These are phyloP conservation scores for Syncephalastrum racemosum DNA, from an alignment of 371 early-diverging fungal genomes.

Conservation along the genomic window DNA sequence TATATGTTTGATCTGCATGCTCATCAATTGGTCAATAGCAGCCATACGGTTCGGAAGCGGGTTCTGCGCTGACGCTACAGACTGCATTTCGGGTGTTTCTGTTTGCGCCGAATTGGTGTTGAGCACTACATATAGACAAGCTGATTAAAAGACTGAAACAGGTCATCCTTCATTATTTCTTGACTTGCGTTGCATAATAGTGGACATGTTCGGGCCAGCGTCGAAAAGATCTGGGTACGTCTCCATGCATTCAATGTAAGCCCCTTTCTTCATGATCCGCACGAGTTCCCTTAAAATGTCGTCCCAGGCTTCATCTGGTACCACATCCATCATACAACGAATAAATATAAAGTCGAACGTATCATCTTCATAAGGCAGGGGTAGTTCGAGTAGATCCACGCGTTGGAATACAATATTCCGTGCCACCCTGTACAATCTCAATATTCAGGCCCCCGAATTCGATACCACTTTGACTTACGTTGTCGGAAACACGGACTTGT, in stretches of 20 bases:
- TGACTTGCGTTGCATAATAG: conserved; percentile 31
- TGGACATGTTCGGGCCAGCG: conserved; percentile 41
- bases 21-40: conserved; percentile 27
- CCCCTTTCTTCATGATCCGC: conserved; percentile 47
- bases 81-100: neutral
- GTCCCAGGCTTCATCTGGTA: conserved; percentile 44
- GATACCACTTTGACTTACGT: conserved; percentile 17
- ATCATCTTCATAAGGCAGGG: conserved; percentile 40
- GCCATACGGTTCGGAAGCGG: conserved; percentile 48
- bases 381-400: conserved; percentile 35
- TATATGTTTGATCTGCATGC: conserved; percentile 44
- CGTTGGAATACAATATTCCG: conserved; percentile 36
- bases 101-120: conserved; percentile 4
- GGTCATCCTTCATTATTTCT: neutral
- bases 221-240: conserved; percentile 43
- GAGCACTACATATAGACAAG: neutral
- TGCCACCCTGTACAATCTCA: conserved; percentile 8
- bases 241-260: conserved; percentile 46
- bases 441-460: neutral
- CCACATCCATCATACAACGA: conserved; percentile 38
- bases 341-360: conserved; percentile 46
- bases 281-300: conserved; percentile 34
- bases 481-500: conserved; percentile 36
- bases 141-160: neutral
- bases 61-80: conserved; percentile 12